Base-by-base conservation (phyloP, 2,329 filamentous ascomycete species). In the Fonsecaea pedrosoi region DNA sequence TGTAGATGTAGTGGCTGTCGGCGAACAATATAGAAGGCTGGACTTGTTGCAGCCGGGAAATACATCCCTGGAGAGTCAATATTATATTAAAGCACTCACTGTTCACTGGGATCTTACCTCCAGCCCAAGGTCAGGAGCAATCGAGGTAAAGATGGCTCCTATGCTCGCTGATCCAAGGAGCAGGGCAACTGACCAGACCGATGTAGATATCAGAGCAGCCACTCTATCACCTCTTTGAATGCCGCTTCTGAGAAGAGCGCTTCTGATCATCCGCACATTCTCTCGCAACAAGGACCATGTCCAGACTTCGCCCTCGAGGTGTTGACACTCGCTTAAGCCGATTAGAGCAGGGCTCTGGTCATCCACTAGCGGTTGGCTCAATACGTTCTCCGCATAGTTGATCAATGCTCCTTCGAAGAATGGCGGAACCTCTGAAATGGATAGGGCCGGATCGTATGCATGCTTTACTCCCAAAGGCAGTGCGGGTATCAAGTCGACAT, bases 21-120 rank as follows among this genome's bases (percentile, higher is more conserved):
- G 76, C 78, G 64, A 82, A 80, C 4, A 82, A 66, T 1, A 81
- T 75, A 0, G 69, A 73, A 2, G 80, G 79, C 3, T 74, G 75
- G 12, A 81, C 78, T 69, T 81, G 79, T 67, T 76, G 75, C 21
- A 61, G 10, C 7, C 58, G 58, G 30, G 58, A 54, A 32, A 32
- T 53, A 25, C 58, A 61, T 61, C 58, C 58, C 57, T 60, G 21
- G 4, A 18, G 15, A 54, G 34, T 48, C 12, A 32, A 18, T 21
- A 35, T 18, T 10, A 21, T n/a, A 7, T 12, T 7, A 13, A 42
- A 18, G 5, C 13, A 32, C 18, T 42, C 30, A 32, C 4, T 32
- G 4, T 34, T 30, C 45, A 8, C 13, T n/a, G 21, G 35, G 37
- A 25, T 18, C 57, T 7, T 60, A 61, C 58, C 58, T 61, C 58